Conservation (phyloP, 73 alveolate species). For the Urostyla sp. region DNA sequence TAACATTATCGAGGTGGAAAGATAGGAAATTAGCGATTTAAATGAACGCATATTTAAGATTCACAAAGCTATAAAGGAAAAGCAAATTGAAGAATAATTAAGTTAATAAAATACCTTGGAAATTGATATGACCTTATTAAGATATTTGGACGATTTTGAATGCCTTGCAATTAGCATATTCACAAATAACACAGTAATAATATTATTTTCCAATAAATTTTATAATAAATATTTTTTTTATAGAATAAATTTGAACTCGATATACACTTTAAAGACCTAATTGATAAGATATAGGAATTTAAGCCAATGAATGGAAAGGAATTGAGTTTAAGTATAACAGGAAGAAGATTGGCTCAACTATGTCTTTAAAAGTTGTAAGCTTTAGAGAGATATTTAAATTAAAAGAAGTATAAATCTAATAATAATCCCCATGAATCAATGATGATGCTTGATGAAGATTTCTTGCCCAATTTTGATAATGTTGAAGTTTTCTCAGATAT, state of each 20-base stretch:
- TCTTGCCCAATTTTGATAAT: too few relatives aligned
- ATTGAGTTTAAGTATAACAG: background rate
- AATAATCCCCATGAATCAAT: too few relatives aligned
- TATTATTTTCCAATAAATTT: background rate
- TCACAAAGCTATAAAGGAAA: constrained; percentile 31
- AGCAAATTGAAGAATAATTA: background rate
- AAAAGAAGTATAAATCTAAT: too few relatives aligned
- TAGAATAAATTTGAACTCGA: constrained; percentile 39
- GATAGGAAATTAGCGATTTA: constrained; percentile 11
- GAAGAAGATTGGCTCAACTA: constrained; percentile 1
- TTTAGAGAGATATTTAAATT: background rate
- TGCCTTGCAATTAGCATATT: constrained; percentile 8
- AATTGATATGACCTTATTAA: background rate
- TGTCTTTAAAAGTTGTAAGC: constrained; percentile 14
- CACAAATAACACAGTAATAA: constrained; percentile 38
- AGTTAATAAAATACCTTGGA: background rate
- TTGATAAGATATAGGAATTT: constrained; percentile 15
- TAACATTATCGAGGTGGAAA: constrained; percentile 6
- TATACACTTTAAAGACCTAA: background rate
- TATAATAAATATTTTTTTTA: too few relatives aligned
- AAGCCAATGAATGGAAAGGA: constrained; percentile 1
- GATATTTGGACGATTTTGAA: constrained; percentile 2
- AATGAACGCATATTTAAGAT: constrained; percentile 36
- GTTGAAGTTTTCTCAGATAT: too few relatives aligned
- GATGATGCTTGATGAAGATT: too few relatives aligned